Evolutionary conservation across 345 rosid species (phyloP).

Genomic region (Pistacia integerrima): DNA sequence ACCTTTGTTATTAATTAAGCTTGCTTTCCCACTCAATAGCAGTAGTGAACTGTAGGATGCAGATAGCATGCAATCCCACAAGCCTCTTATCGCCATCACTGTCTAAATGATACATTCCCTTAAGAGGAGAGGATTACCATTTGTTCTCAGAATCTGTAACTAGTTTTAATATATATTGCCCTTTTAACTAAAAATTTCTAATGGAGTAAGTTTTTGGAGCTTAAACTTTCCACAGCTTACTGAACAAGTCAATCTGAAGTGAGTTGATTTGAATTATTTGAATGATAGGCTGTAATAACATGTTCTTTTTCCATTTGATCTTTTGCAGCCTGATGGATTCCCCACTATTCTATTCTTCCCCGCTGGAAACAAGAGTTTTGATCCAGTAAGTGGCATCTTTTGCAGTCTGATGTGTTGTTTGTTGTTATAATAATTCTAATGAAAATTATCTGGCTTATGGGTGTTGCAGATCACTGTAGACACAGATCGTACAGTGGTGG

Average conservation of each 20-base stretch:
- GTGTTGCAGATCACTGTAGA: constrained; percentile 76
- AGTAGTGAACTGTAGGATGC: neutral
- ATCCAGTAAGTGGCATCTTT: constrained; percentile 64
- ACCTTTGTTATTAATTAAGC: neutral
- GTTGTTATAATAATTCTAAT: neutral
- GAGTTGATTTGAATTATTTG: too few relatives aligned
- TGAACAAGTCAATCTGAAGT: neutral
- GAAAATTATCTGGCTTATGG: constrained; percentile 5
- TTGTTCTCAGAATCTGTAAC: neutral
- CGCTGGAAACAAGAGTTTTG: constrained; percentile 96
- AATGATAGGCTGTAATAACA: neutral
- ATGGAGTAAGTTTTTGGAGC: neutral
- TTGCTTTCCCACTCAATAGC: neutral
- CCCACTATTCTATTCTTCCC: constrained; percentile 98
- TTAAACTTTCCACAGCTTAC: neutral
- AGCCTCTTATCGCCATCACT: too few relatives aligned
- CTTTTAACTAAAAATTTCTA: neutral
- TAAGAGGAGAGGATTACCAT: neutral
- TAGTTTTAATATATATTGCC: neutral
- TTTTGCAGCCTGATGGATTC: constrained; percentile 85
- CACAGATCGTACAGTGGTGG: constrained; percentile 90
- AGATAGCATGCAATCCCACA: too few relatives aligned
- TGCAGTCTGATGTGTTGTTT: neutral
- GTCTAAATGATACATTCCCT: neutral
- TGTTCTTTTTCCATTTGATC: neutral